Percentiles rank a stretch among this genome's conserved stretches.
Conservation (phyloP, 139 green algal species). For the Coelastrella sp. region DNA sequence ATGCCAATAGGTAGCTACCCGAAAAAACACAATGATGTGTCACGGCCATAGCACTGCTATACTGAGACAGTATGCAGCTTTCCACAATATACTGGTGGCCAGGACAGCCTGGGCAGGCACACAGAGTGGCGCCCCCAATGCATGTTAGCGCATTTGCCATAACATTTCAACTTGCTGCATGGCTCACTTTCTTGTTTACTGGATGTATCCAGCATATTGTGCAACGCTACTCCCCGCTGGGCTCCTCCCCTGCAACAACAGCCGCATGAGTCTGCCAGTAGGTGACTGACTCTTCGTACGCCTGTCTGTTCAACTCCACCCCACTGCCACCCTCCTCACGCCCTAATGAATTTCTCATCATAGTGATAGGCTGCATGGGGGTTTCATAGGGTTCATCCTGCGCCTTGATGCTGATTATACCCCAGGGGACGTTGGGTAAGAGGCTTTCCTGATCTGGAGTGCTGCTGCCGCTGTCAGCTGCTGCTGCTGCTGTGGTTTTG, state of each 20-base stretch:
- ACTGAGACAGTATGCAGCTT: no score
- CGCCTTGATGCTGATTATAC: conserved; percentile 89
- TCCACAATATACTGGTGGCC: no score
- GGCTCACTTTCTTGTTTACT: no score
- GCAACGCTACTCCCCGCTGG: conserved; percentile 3
- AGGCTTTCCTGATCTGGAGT: background rate
- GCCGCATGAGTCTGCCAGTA: conserved; percentile 90
- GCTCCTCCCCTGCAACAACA: conserved; percentile 65
- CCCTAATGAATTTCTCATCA: conserved; percentile 94
- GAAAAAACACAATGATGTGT: no score
- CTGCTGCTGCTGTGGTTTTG: conserved; percentile 47
- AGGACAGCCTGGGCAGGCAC: no score
- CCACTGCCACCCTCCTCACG: conserved; percentile 92
- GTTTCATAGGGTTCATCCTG: conserved; percentile 82
- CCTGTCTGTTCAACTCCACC: conserved; percentile 79
- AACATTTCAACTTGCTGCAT: no score
- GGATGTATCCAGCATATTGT: no score
- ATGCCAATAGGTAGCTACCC: no score
- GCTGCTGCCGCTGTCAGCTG: background rate
- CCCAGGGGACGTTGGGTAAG: conserved; percentile 84
- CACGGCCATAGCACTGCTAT: no score
- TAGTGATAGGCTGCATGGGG: conserved; percentile 95
- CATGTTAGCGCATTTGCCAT: no score
- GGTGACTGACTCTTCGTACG: conserved; percentile 79
- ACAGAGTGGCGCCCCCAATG: no score